Evolutionary conservation across 164 flowering plant genomes (phyloP).

Genomic region (Taxillus chinensis): DNA sequence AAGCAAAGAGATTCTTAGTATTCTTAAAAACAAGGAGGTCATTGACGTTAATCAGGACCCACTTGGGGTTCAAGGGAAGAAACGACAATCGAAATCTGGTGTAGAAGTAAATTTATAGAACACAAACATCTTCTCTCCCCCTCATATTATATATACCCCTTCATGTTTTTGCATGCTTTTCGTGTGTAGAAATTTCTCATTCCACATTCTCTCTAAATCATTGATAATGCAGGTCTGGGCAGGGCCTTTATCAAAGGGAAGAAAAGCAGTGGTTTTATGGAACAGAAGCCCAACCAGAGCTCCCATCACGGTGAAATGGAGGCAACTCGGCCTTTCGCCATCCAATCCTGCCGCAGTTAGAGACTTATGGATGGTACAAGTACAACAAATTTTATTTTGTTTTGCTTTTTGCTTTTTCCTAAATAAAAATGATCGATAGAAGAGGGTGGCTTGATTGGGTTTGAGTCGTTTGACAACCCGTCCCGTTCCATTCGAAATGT

Average conservation of each 20-base stretch:
- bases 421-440: background rate
- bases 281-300: constrained; percentile 26
- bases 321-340: constrained; percentile 29
- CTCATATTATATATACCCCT: background rate
- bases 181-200: too few relatives aligned
- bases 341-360: constrained; percentile 15
- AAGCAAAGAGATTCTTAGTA: constrained; percentile 22
- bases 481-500: background rate
- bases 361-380: constrained; percentile 40
- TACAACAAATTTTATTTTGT: constrained; percentile 6
- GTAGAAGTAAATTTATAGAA: constrained; percentile 24
- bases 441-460: background rate
- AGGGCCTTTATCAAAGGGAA: constrained; percentile 25
- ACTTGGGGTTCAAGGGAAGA: constrained; percentile 39
- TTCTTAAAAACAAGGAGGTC: constrained; percentile 63
- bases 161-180: too few relatives aligned
- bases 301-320: constrained; percentile 32
- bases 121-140: background rate
- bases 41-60: constrained; percentile 73
- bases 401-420: too few relatives aligned
- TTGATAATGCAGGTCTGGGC: constrained; percentile 40
- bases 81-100: constrained; percentile 24
- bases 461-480: background rate
- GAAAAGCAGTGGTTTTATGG: constrained; percentile 43
- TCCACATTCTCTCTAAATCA: background rate